These are phyloP conservation scores for Lipomyces orientalis DNA, from an alignment of 805 yeast genomes.

Conservation along the genomic window DNA sequence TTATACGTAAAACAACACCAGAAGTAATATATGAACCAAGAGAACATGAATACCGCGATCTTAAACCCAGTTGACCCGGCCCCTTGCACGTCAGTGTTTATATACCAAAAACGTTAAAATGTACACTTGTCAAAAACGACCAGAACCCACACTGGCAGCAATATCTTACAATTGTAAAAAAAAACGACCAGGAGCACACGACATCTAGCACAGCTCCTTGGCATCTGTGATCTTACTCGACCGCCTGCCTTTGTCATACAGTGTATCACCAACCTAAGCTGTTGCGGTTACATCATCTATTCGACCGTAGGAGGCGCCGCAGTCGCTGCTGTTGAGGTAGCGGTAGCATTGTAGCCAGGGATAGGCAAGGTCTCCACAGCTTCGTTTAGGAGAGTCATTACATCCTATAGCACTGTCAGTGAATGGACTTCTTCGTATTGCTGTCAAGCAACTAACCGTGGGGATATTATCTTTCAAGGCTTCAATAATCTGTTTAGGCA, in stretches of 20 bases:
- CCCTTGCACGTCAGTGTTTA: not conserved
- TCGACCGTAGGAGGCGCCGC: not conserved
- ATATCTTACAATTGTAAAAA: not conserved
- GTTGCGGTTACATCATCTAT: not conserved
- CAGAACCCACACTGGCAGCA: not conserved
- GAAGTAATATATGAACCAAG: not conserved
- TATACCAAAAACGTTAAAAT: not conserved
- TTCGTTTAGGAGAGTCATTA: slow-evolving; percentile 19
- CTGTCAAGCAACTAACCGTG: slow-evolving; percentile 11
- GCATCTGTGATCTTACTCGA: not conserved
- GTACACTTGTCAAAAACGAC: not conserved
- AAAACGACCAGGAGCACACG: not conserved
- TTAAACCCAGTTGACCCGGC: not conserved
- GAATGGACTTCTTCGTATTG: not conserved
- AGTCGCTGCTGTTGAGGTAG: not conserved
- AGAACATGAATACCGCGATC: not conserved
- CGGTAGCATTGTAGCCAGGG: slow-evolving; percentile 2
- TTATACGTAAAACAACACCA: not conserved
- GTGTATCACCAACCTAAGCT: not conserved
- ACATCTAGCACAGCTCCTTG: not conserved
- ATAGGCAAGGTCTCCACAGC: slow-evolving; percentile 18
- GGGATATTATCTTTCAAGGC: slow-evolving; percentile 33
- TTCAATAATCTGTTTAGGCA: slow-evolving; percentile 34
- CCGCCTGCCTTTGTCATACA: not conserved
- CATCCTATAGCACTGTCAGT: slow-evolving; percentile 18